Percentiles rank a stretch among this genome's conserved stretches.
Conservation (phyloP, 768 basidiomycete genomes). For the Obba rivulosa region DNA sequence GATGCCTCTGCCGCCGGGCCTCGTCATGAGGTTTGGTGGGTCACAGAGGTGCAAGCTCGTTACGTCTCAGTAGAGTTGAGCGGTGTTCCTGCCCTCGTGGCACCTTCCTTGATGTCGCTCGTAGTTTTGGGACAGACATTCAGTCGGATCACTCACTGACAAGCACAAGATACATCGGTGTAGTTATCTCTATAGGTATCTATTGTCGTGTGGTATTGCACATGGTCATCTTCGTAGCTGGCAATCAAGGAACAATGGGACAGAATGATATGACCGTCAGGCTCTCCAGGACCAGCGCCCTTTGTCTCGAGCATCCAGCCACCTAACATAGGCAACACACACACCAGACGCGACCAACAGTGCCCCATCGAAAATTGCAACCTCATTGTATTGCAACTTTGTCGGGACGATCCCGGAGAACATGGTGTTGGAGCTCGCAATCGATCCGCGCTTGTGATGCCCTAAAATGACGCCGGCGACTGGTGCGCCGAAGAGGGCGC, state of each 20-base stretch:
- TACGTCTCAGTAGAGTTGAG: conserved; percentile 65
- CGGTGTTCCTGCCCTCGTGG: conserved; percentile 22
- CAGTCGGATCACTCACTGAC: not conserved
- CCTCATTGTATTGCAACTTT: conserved; percentile 29
- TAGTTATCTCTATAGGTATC: not conserved
- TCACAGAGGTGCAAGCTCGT: conserved; percentile 36
- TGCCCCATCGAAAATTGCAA: conserved; percentile 33
- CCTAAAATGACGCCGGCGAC: conserved; percentile 38
- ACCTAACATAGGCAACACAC: conserved; percentile 37
- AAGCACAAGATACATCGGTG: not conserved
- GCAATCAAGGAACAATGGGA: not conserved
- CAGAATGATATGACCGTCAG: conserved; percentile 9
- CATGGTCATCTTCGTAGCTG: not conserved
- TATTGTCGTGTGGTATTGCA: not conserved
- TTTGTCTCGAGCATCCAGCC: conserved; percentile 36
- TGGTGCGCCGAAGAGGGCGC: conserved; percentile 36
- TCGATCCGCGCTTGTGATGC: conserved; percentile 18
- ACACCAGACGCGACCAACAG: conserved; percentile 31
- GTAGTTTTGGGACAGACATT: conserved; percentile 69
- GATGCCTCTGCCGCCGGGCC: conserved; percentile 37
- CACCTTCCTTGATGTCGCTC: conserved; percentile 33
- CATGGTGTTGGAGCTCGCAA: not conserved
- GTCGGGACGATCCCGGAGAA: conserved; percentile 8
- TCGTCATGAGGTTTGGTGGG: conserved; percentile 56
- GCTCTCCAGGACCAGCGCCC: conserved; percentile 38